These are phyloP conservation scores for Parsonsia alboflavescens DNA, from an alignment of 257 asterid genomes.

Conservation along the genomic window DNA sequence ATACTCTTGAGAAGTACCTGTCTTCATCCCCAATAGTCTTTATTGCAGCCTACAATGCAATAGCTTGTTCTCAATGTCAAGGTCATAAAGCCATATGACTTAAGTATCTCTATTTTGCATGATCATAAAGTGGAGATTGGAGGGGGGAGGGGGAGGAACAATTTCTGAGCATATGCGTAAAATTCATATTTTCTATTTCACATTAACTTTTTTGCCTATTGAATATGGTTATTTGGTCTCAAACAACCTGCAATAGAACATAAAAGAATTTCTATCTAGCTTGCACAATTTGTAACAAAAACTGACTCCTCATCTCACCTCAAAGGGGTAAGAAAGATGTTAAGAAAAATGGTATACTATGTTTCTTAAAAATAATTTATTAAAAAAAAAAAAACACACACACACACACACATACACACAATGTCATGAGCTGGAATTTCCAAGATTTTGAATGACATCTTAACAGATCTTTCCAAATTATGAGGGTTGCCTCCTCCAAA, in stretches of 20 bases:
- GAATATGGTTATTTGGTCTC: background rate
- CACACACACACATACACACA: too few relatives aligned
- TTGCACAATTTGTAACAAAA: background rate
- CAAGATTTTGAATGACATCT: background rate
- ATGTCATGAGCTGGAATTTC: background rate
- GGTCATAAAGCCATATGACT: background rate
- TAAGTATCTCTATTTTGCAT: background rate
- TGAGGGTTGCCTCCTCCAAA: background rate
- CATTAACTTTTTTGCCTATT: background rate
- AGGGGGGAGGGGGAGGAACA: background rate
- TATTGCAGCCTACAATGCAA: conserved; percentile 68
- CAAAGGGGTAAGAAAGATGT: background rate
- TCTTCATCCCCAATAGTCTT: conserved; percentile 97
- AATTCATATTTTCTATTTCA: conserved; percentile 1
- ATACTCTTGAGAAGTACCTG: conserved; percentile 76
- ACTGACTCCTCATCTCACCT: background rate
- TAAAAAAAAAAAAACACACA: background rate
- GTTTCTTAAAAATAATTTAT: too few relatives aligned
- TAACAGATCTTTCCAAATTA: background rate
- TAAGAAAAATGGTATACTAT: background rate
- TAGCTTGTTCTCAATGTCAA: conserved; percentile 11
- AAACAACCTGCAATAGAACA: background rate
- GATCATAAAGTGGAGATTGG: background rate
- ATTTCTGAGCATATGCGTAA: background rate
- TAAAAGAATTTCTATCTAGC: background rate